Evolutionary conservation across 768 basidiomycete species (phyloP), one percentile per base, ranked within the genome.

Genomic region (Boletus rubropictus): DNA sequence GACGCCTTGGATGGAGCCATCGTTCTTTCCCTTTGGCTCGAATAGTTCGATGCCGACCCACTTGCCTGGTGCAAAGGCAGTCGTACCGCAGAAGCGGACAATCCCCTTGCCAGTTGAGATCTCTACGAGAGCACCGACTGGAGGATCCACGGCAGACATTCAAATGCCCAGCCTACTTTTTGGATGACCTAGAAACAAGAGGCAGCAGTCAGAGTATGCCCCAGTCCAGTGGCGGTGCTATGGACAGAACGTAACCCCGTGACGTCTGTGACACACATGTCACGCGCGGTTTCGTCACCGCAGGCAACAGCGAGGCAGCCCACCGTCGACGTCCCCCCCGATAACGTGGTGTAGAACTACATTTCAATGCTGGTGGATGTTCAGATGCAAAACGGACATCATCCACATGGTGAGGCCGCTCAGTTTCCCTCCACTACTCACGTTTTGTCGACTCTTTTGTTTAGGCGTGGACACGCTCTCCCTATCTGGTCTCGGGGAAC

Each of bases 11-110:
- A 99, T 86, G 1, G 81, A 78, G 1, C 96, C 96, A 57, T 98
- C 89, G 72, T 99, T 99, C 82, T 98, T 99, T 32, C 96, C 96
- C 37, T 79, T 84, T 7, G 80, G 68, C 57, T 85, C 83, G 47
- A 76, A 79, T 38, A 99, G 77, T 60, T 95, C 93, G 44, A 98
- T 81, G 9, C 96, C 96, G 41, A 96, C 77, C 95, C 95, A 99
- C 75, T 87, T 91, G 0, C 96, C 96, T 2, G 81, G 67, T 18
- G 89, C 79, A 64, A 97, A 97, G 2, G 77, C 74, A 0, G 95
- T 94, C 27, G 80, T 52, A 0, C 95, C 96, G 42, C 76, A 78
- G 74, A 92, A 99, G 20, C 93, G 78, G 38, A 97, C 86, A 38
- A 84, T 72, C 3, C 96, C 96, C 31, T 81, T 76, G 15, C 94